Base-by-base conservation (phyloP, 768 basidiomycete genomes). In the Kwoniella shandongensis region DNA sequence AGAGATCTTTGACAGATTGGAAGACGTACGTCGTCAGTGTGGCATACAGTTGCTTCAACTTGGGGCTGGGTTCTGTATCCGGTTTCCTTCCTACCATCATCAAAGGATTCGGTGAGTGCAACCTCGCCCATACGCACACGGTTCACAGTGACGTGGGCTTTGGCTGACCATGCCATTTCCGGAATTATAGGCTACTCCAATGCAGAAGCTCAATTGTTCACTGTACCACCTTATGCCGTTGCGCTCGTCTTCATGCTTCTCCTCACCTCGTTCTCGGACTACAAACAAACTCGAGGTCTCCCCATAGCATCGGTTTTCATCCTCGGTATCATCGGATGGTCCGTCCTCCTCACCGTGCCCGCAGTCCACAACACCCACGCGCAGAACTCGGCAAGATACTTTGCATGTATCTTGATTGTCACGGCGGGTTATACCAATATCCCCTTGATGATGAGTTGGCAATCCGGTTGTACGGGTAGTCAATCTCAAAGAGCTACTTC, bases 71-170 rank as follows among this genome's bases (percentile, higher is more conserved):
- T 2, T 57, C 52, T 20, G 62, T 67, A 0, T 67, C 67, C 5
- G 76, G 73, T 29, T 78, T 78, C 67, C 54, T 78, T 10, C 78
- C 79, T 0, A 79, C 77, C 1, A 79, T 79, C 59, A 67, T 79
- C 66, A 78, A 77, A 58, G 71, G 64, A n/a, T 51, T 55, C 38
- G 54, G 54, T 55, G 38, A 47, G 54, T 55, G 4, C 5, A 18
- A 26, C 12, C 17, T 30, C 22, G 38, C 26, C 5, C 13, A 25
- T 12, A 11, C 35, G 47, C 7, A 32, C 25, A 12, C 10, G 6
- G 20, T 22, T 26, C 11, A 46, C 27, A n/a, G n/a, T n/a, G n/a
- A n/a, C n/a, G n/a, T n/a, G n/a, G n/a, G n/a, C n/a, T n/a, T n/a
- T n/a, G n/a, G n/a, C n/a, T n/a, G n/a, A n/a, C n/a, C n/a, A n/a